A percentile compares a stretch with the other conserved stretches of the same genome.
These are phyloP conservation scores for Neurospora sp. DNA, from an alignment of 495 filamentous ascomycete species.

Conservation along the genomic window DNA sequence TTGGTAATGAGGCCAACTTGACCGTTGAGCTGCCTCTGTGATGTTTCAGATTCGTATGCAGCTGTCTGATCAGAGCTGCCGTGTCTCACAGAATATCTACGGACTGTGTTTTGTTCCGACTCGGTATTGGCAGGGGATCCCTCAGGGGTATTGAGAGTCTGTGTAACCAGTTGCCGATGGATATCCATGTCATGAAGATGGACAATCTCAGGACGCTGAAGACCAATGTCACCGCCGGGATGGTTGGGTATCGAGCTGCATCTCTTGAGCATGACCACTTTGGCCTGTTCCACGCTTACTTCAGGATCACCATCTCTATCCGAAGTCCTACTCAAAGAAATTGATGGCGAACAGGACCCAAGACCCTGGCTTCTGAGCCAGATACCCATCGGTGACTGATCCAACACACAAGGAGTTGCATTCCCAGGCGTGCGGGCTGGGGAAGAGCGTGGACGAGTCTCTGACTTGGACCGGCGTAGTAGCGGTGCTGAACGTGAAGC, in stretches of 20 bases:
- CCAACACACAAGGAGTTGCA: slow-evolving; percentile 1
- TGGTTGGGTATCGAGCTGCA: slow-evolving; percentile 13
- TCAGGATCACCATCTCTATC: slow-evolving; percentile 7
- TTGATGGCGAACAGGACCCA: slow-evolving; percentile 17
- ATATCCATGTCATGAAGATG: slow-evolving; percentile 22
- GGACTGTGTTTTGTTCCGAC: background rate
- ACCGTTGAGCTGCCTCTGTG: background rate
- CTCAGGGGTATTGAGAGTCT: slow-evolving; percentile 9
- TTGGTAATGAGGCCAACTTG: background rate
- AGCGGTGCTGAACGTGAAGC: background rate
- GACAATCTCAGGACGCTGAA: slow-evolving; percentile 14
- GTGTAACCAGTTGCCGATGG: slow-evolving; percentile 13
- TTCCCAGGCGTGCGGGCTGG: slow-evolving; percentile 10
- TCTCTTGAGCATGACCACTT: slow-evolving; percentile 16
- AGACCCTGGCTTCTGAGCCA: slow-evolving; percentile 34
- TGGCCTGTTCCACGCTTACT: slow-evolving; percentile 14
- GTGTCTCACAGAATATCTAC: background rate
- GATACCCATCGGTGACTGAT: slow-evolving; percentile 28
- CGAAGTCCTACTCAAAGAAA: background rate
- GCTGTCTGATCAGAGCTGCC: background rate
- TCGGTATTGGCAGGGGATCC: slow-evolving; percentile 6
- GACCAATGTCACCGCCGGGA: slow-evolving; percentile 6
- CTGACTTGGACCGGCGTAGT: slow-evolving; percentile 4
- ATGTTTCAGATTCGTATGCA: background rate
- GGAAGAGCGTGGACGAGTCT: slow-evolving; percentile 9